phyloP scores from a whole-genome alignment of 2,329 filamentous ascomycete species.

The Hypoxylon sp. region DNA sequence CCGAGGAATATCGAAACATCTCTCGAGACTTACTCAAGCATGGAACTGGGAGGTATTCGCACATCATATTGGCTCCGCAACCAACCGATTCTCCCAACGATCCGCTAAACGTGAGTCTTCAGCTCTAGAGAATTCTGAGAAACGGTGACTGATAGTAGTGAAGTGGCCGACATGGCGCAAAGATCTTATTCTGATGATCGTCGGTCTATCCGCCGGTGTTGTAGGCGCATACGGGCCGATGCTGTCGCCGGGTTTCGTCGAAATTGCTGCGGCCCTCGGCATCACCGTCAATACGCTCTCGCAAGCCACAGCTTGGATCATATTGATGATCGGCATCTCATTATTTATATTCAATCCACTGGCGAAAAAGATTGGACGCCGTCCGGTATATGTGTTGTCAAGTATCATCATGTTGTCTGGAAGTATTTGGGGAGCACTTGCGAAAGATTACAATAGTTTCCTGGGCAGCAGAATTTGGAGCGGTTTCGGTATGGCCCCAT shows the following conservation, averaged over 20 bases:
- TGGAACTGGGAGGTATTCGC: constrained; percentile 52
- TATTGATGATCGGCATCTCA: constrained; percentile 61
- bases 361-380: constrained; percentile 63
- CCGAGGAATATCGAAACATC: constrained; percentile 60
- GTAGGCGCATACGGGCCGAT: constrained; percentile 66
- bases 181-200: constrained; percentile 60
- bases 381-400: constrained; percentile 63
- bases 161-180: constrained; percentile 61
- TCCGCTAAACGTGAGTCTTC: constrained; percentile 58
- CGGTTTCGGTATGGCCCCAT: constrained; percentile 64
- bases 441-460: constrained; percentile 60
- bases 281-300: constrained; percentile 60
- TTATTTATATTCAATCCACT: constrained; percentile 66
- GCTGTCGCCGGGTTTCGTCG: constrained; percentile 63
- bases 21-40: constrained; percentile 58
- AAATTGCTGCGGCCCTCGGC: constrained; percentile 58
- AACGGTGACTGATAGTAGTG: constrained; percentile 13
- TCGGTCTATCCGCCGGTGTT: constrained; percentile 60
- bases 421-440: constrained; percentile 62
- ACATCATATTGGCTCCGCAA: constrained; percentile 59
- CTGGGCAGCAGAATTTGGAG: constrained; percentile 61
- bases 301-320: constrained; percentile 63
- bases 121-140: neutral
- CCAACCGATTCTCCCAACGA: constrained; percentile 64
- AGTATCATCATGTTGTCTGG: constrained; percentile 62